Evolutionary conservation across 805 yeast species (phyloP), one percentile per base, ranked within the genome.

Genomic region (Yarrowia sp.): DNA sequence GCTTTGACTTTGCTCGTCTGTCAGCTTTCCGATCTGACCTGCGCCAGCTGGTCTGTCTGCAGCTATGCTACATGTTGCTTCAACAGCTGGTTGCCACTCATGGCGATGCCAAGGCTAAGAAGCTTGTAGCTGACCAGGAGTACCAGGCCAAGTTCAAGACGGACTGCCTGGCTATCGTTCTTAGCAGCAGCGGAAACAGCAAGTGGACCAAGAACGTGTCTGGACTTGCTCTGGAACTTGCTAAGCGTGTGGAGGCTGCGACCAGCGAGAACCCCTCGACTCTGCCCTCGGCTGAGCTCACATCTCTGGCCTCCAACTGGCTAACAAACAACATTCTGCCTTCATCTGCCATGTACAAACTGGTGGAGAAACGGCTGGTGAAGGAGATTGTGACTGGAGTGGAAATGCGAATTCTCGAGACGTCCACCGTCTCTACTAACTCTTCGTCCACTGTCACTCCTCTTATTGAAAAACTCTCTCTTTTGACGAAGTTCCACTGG

Each of bases 181-280:
- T 91, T 35, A 96, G 90, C 75, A 90, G 88, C 66, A 88, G 87
- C 70, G 96, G 96, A 1, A 89, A 89, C 73, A 85, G 90, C 66
- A 90, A 92, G 77, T 90, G 97, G 97, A 90, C 97, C 0, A 83
- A 90, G 71, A 90, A 90, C 74, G 83, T 90, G 26, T 82, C 85
- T 68, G 80, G 88, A 16, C 83, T 91, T 67, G 83, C 93, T 4
- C 80, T 90, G 66, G 96, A 88, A 72, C 71, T 88, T 56, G 82
- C 83, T 35, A 82, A 83, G 69, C 66, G 71, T 4, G 69, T 65
- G 7, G 70, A 68, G 59, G 58, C 63, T 19, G 66, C 62, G 21
- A 66, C 65, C 21, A 70, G 33, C 36, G 56, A 62, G 9, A 64
- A 38, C 21, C 52, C 41, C 19, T 17, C 43, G 17, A 44, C 59